Conservation (phyloP, 306 rosid genomes). For the Malus sylvestris region DNA sequence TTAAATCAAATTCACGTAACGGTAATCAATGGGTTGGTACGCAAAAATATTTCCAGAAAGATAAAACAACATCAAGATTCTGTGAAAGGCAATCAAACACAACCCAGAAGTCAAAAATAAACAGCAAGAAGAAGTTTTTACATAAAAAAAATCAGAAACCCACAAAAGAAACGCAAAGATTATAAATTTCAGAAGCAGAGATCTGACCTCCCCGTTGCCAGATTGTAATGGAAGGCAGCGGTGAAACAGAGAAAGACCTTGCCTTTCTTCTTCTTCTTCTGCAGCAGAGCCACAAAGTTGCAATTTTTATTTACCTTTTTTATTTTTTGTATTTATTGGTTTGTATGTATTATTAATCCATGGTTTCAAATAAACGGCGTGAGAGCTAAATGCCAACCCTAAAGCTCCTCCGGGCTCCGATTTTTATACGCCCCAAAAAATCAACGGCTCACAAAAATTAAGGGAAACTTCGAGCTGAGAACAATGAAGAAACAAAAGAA, state of each 20-base stretch:
- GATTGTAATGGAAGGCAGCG: slow-evolving; percentile 10
- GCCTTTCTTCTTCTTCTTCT: not conserved
- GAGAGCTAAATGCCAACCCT: slow-evolving; percentile 10
- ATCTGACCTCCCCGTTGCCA: slow-evolving; percentile 37
- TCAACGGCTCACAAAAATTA: not conserved
- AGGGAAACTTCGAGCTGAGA: not conserved
- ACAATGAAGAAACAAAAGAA: not conserved
- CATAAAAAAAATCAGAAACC: slow-evolving; percentile 4
- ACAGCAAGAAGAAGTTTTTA: not conserved
- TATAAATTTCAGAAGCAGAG: not conserved
- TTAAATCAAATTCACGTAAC: no score
- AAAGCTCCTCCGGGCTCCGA: not conserved
- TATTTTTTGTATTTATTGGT: not conserved
- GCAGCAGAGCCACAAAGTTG: not conserved
- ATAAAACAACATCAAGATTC: not conserved
- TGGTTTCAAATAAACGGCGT: slow-evolving; percentile 14
- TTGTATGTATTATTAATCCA: not conserved
- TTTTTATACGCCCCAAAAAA: not conserved
- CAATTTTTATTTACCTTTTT: no score
- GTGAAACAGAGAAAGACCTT: not conserved
- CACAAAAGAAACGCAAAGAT: not conserved
- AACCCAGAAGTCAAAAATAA: not conserved
- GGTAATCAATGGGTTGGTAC: no score
- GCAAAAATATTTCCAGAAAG: not conserved
- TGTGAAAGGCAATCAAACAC: not conserved